phyloP scores from a whole-genome alignment of 2,329 filamentous ascomycete genomes.

The Teratosphaeria nubilosa region DNA sequence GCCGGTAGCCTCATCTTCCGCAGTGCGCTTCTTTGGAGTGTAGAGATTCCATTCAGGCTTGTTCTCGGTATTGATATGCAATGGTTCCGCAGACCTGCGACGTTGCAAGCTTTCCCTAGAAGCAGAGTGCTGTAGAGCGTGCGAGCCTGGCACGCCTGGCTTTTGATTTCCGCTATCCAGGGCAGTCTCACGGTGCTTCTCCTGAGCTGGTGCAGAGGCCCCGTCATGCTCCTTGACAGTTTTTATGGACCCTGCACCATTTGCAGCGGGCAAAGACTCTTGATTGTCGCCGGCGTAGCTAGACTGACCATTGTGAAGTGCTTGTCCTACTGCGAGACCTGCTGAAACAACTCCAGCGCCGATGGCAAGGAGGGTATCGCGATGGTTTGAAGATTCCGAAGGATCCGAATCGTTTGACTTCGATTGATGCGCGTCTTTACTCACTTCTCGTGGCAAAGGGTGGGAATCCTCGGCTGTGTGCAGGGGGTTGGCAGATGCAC shows the following conservation, averaged over 20 bases:
- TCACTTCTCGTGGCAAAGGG: not conserved
- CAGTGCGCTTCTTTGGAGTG: conserved; percentile 11
- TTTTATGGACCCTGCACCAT: conserved; percentile 3
- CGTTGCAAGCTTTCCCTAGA: conserved; percentile 21
- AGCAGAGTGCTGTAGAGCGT: conserved; percentile 5
- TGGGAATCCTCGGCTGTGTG: not conserved
- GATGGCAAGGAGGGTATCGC: not conserved
- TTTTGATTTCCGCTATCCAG: conserved; percentile 37
- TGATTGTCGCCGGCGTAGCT: not conserved
- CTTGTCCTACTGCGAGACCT: not conserved
- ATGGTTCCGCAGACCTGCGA: conserved; percentile 20
- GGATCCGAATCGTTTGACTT: not conserved
- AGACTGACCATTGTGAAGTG: not conserved
- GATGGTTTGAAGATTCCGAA: not conserved
- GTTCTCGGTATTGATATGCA: conserved; percentile 17
- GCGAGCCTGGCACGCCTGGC: conserved; percentile 14
- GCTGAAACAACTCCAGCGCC: not conserved
- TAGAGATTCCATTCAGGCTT: conserved; percentile 10
- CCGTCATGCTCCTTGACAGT: not conserved
- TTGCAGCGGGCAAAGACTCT: not conserved
- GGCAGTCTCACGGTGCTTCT: conserved; percentile 15
- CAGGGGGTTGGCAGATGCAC: not conserved
- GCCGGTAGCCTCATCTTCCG: conserved; percentile 4
- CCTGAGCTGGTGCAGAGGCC: not conserved
- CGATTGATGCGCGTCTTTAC: not conserved